Base-by-base conservation (phyloP, 257 asterid species). In the Scutellaria galericulata region DNA sequence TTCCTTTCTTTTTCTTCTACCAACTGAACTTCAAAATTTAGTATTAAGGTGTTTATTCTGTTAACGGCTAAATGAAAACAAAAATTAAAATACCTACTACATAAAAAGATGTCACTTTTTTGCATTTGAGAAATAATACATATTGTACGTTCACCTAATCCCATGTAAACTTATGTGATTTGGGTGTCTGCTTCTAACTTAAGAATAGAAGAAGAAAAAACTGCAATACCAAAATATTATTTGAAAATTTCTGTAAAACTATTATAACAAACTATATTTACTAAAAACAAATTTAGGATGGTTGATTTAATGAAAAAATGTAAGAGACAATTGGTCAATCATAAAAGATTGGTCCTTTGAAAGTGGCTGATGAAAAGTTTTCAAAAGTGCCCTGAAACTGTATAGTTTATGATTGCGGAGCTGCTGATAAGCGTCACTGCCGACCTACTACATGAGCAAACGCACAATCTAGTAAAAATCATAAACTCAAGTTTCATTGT, bases 401-500 rank as follows among this genome's bases (percentile, higher is more conserved):
- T 3, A 31, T 31, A 31, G 37, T 31, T 31, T 31, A 31, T 31
- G 37, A 31, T 31, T 31, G 37, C 11, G 63, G 42, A 56, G 12
- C 18, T 27, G 15, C 42, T 57, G 31, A 24, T 6, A 12, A 41
- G 2, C 27, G 63, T 24, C 63, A 56, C 42, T 24, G 42, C 64
- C 22, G 61, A 55, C 56, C 71, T 35, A 12, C 5, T 31, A 12
- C 22, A 4, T 7, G 47, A 66, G 64, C 55, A 68, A 40, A 68
- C 48, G 41, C 40, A 41, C 66, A 66, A 57, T 7, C 60, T 45
- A 56, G 73, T 74, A 18, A 68, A 41, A 31, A 68, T 61, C 66
- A 27, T 27, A 24, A 7, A 52, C 37, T 61, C 48, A 50, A 13
- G 2, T 24, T 18, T 37, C 41, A 61, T 57, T 53, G 27, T 24